These are phyloP conservation scores for Fraxinus quadrangulata DNA, from an alignment of 257 asterid genomes.

Conservation along the genomic window DNA sequence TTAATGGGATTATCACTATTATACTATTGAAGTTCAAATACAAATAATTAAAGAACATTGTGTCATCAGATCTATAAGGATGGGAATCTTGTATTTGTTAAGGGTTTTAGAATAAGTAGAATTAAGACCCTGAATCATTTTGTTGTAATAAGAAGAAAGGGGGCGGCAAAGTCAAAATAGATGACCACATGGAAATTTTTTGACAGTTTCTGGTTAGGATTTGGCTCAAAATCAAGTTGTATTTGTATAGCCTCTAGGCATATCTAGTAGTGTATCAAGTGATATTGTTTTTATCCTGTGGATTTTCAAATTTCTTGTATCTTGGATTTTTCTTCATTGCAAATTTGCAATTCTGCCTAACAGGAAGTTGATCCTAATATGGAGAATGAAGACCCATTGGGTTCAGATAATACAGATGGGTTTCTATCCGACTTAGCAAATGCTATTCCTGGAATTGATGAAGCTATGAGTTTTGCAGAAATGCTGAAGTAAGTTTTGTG, in stretches of 20 bases:
- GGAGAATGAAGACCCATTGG: constrained; percentile 65
- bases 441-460: constrained; percentile 96
- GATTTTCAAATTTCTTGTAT: too few species aligned
- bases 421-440: constrained; percentile 83
- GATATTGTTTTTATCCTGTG: too few species aligned
- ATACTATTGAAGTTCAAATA: neutral
- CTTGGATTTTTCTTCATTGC: too few species aligned
- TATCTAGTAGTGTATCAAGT: too few species aligned
- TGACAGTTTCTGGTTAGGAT: neutral
- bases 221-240: too few species aligned
- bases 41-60: neutral
- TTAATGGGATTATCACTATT: neutral
- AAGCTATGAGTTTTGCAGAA: constrained; percentile 98
- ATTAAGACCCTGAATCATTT: neutral
- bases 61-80: neutral
- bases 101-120: neutral
- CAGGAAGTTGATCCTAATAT: constrained; percentile 95
- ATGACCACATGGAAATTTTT: neutral
- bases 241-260: too few species aligned
- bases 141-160: neutral
- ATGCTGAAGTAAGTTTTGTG: constrained; percentile 78
- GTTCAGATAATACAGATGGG: constrained; percentile 69
- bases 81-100: too few species aligned
- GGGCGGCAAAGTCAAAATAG: neutral
- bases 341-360: neutral